Evolutionary conservation across 352 stramenopile species (phyloP).

Genomic region (Phytophthora pini): DNA sequence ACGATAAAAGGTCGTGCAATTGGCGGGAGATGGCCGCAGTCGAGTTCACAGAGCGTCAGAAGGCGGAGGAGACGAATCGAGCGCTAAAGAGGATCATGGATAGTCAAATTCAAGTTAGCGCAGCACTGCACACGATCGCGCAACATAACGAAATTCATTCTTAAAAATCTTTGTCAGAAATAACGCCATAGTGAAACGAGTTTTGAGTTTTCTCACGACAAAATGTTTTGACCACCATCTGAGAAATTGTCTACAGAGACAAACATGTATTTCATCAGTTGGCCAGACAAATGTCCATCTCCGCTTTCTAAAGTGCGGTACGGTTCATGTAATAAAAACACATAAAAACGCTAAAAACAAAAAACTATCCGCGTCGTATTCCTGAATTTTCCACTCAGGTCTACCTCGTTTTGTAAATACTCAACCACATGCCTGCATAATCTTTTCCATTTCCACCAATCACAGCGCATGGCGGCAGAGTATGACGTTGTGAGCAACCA

Average conservation of each 20-base stretch:
- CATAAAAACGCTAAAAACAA: no score
- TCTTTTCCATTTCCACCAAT: conserved; percentile 20
- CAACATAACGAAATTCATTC: conserved; percentile 1
- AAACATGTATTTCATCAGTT: no score
- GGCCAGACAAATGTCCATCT: no score
- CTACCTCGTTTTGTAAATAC: conserved; percentile 8
- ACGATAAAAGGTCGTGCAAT: neutral
- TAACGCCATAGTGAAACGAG: neutral
- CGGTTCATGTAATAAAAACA: no score
- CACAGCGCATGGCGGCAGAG: neutral
- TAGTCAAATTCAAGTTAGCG: conserved; percentile 19
- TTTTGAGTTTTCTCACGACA: no score
- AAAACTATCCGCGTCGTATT: conserved; percentile 1
- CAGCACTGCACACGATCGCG: neutral
- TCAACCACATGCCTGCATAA: conserved; percentile 23
- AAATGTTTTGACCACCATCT: no score
- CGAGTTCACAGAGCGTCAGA: conserved; percentile 21
- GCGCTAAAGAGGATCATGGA: conserved; percentile 19
- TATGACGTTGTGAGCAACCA: neutral
- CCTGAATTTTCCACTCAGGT: neutral
- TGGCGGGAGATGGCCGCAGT: conserved; percentile 26
- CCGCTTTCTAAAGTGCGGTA: no score
- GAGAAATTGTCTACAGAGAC: no score
- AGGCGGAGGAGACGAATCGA: conserved; percentile 32
- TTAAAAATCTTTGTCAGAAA: neutral